These are phyloP conservation scores for Talaromyces islandicus DNA, from an alignment of 2,329 filamentous ascomycete species.

Conservation along the genomic window DNA sequence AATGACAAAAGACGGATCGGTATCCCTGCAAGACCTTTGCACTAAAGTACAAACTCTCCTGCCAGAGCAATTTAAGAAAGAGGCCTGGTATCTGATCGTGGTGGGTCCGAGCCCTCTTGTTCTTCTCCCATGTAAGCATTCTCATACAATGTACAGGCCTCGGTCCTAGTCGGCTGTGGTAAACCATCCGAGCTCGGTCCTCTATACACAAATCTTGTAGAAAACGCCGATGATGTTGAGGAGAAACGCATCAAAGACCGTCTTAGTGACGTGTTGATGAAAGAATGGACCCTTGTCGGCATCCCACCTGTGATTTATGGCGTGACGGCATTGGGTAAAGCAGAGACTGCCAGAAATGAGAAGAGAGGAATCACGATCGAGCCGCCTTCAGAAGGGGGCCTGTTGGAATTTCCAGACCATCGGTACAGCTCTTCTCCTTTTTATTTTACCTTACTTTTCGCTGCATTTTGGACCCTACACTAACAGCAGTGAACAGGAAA, in stretches of 20 bases:
- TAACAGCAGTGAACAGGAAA: constrained; percentile 10
- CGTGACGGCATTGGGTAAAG: constrained; percentile 22
- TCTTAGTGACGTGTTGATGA: constrained; percentile 25
- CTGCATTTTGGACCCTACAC: neutral
- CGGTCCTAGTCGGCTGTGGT: constrained; percentile 20
- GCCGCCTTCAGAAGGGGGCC: constrained; percentile 9
- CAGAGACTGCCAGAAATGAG: constrained; percentile 15
- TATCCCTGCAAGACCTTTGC: constrained; percentile 28
- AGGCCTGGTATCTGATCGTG: constrained; percentile 44
- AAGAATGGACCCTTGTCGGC: constrained; percentile 26
- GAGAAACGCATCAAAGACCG: constrained; percentile 14
- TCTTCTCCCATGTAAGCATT: neutral
- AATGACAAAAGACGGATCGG: constrained; percentile 1
- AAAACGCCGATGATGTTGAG: constrained; percentile 8
- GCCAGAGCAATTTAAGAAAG: constrained; percentile 54
- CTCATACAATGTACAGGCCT: constrained; percentile 13
- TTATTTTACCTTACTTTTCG: neutral
- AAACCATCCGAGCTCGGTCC: constrained; percentile 19
- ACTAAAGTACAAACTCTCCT: constrained; percentile 17
- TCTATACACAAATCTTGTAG: constrained; percentile 22
- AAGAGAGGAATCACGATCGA: constrained; percentile 12
- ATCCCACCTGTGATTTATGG: constrained; percentile 26
- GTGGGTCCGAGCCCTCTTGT: constrained; percentile 22
- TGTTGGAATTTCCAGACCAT: constrained; percentile 13
- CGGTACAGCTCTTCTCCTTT: constrained; percentile 10